A percentile compares a stretch with the other conserved stretches of the same genome.
Evolutionary conservation across 305 asterid species (phyloP).

Genomic region (Ilex paraguariensis): DNA sequence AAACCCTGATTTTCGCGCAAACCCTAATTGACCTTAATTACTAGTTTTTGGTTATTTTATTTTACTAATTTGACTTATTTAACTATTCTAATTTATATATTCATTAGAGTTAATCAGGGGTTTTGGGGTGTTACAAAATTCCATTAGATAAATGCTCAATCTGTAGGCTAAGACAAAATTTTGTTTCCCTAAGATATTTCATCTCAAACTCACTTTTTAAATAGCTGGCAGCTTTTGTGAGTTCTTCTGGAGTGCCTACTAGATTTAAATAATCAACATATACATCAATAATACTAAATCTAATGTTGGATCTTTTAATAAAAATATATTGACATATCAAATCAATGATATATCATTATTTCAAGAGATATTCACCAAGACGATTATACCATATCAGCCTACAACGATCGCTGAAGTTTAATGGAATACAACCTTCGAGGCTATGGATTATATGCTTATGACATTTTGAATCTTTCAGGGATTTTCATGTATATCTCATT

Average conservation of each 20-base stretch:
- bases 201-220: neutral
- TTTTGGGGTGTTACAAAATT: no score
- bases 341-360: neutral
- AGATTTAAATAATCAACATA: conserved; percentile 1
- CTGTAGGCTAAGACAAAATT: no score
- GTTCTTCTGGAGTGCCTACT: neutral
- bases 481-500: neutral
- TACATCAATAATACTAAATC: neutral
- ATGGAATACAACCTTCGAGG: no score
- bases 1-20: no score
- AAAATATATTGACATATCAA: neutral
- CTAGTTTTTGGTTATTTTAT: no score
- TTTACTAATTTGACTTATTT: no score
- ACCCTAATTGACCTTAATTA: no score
- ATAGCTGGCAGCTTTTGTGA: neutral
- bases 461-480: neutral
- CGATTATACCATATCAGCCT: neutral
- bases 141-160: no score
- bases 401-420: no score
- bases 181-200: conserved; percentile 3
- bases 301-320: neutral
- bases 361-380: neutral
- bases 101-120: no score
- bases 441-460: no score
- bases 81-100: no score